Conservation (phyloP, 2,329 filamentous ascomycete genomes). For the Conoideocrella luteorostrata region DNA sequence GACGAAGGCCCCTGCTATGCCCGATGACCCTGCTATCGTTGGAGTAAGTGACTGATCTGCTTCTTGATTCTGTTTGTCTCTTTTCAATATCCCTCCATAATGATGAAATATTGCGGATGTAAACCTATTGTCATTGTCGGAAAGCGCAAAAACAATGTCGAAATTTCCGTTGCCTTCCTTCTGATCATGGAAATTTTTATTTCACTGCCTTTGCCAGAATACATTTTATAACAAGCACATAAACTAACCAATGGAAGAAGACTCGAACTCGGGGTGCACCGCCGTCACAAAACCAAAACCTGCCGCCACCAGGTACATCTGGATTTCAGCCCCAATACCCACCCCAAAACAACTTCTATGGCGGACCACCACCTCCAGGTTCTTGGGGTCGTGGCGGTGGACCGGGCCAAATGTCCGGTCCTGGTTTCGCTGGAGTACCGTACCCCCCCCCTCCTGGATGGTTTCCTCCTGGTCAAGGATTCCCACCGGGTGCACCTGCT, state of each 20-base stretch:
- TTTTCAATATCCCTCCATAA: conserved; percentile 30
- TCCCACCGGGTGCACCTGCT: conserved; percentile 57
- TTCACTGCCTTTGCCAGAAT: conserved; percentile 9
- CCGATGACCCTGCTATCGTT: conserved; percentile 93
- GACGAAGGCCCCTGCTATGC: conserved; percentile 69
- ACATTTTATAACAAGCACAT: background rate
- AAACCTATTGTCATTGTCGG: conserved; percentile 72
- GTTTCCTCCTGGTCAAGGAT: conserved; percentile 73
- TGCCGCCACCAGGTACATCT: conserved; percentile 24
- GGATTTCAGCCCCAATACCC: conserved; percentile 40
- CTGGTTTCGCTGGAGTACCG: conserved; percentile 64
- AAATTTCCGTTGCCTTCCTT: conserved; percentile 99
- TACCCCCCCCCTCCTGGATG: conserved; percentile 74
- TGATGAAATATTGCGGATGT: conserved; percentile 99
- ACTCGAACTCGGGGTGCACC: conserved; percentile 33
- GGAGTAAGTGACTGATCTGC: too few species aligned
- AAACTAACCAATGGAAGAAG: conserved; percentile 24
- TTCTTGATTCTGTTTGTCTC: conserved; percentile 24
- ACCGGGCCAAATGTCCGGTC: conserved; percentile 50
- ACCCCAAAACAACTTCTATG: conserved; percentile 39
- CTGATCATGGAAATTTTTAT: conserved; percentile 52
- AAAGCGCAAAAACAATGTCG: conserved; percentile 94
- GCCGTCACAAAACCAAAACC: conserved; percentile 25
- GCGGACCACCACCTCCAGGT: conserved; percentile 43
- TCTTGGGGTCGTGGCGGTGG: conserved; percentile 48